Conservation (phyloP, 2,329 filamentous ascomycete genomes). For the Herpomyces periplanetae region DNA sequence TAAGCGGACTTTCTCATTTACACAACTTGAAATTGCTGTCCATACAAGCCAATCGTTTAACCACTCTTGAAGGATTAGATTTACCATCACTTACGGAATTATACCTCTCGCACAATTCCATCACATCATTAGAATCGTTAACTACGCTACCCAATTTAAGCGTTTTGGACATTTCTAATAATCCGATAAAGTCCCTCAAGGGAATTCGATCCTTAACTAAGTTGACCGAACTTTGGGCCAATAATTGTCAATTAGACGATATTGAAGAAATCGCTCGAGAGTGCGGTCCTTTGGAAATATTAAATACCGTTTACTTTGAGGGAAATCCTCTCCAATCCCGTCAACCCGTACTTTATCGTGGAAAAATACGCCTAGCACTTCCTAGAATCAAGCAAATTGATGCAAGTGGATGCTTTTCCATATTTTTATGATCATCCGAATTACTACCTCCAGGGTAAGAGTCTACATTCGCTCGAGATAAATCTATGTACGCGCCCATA, state of each 20-base stretch:
- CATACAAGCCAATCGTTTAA: conserved; percentile 78
- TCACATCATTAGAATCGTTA: conserved; percentile 21
- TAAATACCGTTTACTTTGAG: conserved; percentile 83
- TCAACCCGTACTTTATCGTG: conserved; percentile 51
- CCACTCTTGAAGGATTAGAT: conserved; percentile 22
- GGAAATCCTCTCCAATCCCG: conserved; percentile 54
- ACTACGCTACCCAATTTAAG: conserved; percentile 15
- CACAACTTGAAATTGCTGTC: conserved; percentile 43
- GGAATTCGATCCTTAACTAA: conserved; percentile 26
- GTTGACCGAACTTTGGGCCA: conserved; percentile 75
- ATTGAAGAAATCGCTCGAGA: conserved; percentile 47
- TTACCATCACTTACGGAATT: conserved; percentile 51
- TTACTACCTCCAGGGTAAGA: no score
- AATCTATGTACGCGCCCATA: no score
- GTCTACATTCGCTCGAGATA: no score
- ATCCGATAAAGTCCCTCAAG: conserved; percentile 31
- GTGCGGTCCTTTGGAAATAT: conserved; percentile 31
- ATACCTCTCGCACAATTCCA: conserved; percentile 78
- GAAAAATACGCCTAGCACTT: conserved; percentile 57
- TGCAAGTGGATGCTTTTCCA: no score
- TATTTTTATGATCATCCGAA: no score
- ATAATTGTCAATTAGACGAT: conserved; percentile 39
- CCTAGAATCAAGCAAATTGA: conserved; percentile 77
- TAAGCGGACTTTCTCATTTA: conserved; percentile 13
- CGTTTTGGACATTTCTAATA: conserved; percentile 60